Evolutionary conservation across 345 rosid genomes (phyloP), one percentile per base, ranked within the genome.

Genomic region (Reutealis trisperma): DNA sequence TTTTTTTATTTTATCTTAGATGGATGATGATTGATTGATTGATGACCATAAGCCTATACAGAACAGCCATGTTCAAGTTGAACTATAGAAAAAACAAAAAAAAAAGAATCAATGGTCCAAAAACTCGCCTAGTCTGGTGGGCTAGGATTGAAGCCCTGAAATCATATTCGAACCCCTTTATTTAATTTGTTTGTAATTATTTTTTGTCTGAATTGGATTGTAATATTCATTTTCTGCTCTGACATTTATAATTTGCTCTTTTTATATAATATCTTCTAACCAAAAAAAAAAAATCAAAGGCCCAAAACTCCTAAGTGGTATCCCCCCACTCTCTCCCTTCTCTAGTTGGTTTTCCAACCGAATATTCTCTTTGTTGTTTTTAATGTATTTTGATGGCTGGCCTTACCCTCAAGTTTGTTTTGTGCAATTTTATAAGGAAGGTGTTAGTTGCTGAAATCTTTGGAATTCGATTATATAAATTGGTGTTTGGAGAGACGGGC

Each of bases 11-110:
- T 37, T 4, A 37, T 37, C 41, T 37, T 70, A 32, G 14, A 10
- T 12, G 8, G 76, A 77, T 59, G 70, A 80, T 78, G 80, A 84
- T 83, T 83, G 86, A 41, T 65, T 37, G 69, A 73, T 80, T 21
- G 78, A 77, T 80, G 85, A 83, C 82, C 78, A 76, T 25, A 18
- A 52, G 14, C 45, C 61, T 64, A 49, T 44, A 60, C 14, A 67
- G 4, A 57, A 19, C 8, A 74, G 25, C 79, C 16, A 22, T 21
- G 59, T 30, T 52, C 16, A 22, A 9, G 59, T 30, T 52, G 2
- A 47, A 24, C 67, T 73, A 44, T 21, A 47, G 7, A 24, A 47
- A 12, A 47, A 11, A 47, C 10, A 12, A 10, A 8, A 47, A 9
- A 9, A 9, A 10, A 47, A 47, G 51, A 11, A 1, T 47, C 1